Base-by-base conservation (phyloP, 768 basidiomycete genomes). In the Tylopilus rubrobrunneus region DNA sequence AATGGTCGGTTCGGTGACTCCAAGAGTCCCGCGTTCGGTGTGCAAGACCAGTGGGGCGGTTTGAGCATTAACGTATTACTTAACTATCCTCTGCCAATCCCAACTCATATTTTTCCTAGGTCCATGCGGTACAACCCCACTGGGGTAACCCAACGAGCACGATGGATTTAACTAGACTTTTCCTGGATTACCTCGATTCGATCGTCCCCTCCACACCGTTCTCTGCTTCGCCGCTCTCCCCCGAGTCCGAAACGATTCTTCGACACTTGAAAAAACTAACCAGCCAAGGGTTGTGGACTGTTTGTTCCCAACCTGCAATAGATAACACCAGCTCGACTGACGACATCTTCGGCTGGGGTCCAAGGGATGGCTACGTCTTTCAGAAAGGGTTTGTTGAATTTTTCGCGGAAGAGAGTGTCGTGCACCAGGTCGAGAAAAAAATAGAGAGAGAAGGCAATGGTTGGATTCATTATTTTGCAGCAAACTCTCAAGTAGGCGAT, bases 301-400 rank as follows among this genome's bases (percentile, higher is more conserved):
- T 99, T 19, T 92, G 92, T 1, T 96, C 93, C 11, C 97, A 99
- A 67, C 97, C 97, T 21, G 90, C 94, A 0, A 85, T 98, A 6
- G 88, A 98, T 63, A 90, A 87, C 6, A 81, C 75, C 6, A 73
- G 71, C 31, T 93, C 91, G 2, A 81, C 80, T 14, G 89, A 98
- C 68, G 74, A 80, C 21, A 73, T 88, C 0, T 83, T 96, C 55
- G 97, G 97, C 5, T 99, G 96, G 88, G 97, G 97, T 3, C 97
- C 97, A 12, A 76, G 78, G 51, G 85, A 84, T 7, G 97, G 97
- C 7, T 96, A 94, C 71, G 91, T 99, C 9, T 99, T 90, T 71
- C 97, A 99, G 73, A 99, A 99, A 73, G 83, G 87, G 14, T 99
- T 98, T 65, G 92, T 98, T 9, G 97, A 99, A 73, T 98, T 98